Base-by-base conservation (phyloP, 768 basidiomycete genomes). In the Leccinum truebloodii region DNA sequence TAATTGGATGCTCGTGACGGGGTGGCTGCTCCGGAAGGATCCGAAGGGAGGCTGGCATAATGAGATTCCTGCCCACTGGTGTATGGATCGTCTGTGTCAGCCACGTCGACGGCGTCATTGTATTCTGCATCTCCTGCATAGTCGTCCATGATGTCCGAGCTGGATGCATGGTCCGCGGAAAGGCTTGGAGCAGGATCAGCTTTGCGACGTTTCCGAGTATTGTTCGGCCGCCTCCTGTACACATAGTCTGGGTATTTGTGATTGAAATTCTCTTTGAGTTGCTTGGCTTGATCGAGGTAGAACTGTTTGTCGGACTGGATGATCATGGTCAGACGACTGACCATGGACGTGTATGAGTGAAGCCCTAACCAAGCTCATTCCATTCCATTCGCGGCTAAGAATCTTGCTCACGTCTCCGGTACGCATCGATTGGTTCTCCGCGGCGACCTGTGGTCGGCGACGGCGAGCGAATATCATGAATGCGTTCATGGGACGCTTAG, bases 391-490 rank as follows among this genome's bases (percentile, higher is more conserved):
- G 60, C 86, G 88, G 76, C 87, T 89, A 63, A 94, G 78, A 57
- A 94, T 86, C 76, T 94, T 94, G 78, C 88, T 90, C 57, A 94
- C 92, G 68, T 94, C 92, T 16, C 92, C 92, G 0, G 92, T 94
- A 44, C 92, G 87, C 90, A 94, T 88, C 50, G 90, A 84, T 72
- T 92, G 91, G 71, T 94, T 90, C 63, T 89, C 89, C n/a, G 89
- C 85, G 8, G 89, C 86, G 35, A 94, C 90, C 73, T 94, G 89
- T 18, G 92, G 92, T 48, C 92, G 79, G 59, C 92, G 82, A 55
- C 87, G 82, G 24, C 92, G 84, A 62, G 92, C 92, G 67, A 93
- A 94, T 61, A 94, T 94, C 92, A 94, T 94, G 78, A 94, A 94
- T 22, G 92, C 92, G 73, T 94, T 94, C 92, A 94, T 94, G 35